Conservation (phyloP, 2,329 filamentous ascomycete species). For the Purpureocillium takamizusanense region DNA sequence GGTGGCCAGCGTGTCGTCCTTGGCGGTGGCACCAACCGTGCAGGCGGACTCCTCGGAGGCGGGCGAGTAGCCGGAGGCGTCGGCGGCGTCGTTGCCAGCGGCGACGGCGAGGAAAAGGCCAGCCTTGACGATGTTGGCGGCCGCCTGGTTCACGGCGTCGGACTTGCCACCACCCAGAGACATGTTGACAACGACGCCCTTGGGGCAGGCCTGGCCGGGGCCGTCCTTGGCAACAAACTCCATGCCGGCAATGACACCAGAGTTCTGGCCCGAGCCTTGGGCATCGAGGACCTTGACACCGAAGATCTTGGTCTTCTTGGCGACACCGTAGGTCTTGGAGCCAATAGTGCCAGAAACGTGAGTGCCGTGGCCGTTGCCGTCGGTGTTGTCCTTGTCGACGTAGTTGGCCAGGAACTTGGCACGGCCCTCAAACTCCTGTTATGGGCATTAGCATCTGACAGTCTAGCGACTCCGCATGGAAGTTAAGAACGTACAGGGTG, state of each 20-base stretch:
- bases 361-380: slow-evolving; percentile 38
- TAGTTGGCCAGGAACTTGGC: slow-evolving; percentile 30
- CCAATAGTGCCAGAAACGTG: slow-evolving; percentile 37
- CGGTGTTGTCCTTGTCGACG: slow-evolving; percentile 23
- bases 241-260: slow-evolving; percentile 33
- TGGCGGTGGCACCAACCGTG: slow-evolving; percentile 38
- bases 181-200: slow-evolving; percentile 42
- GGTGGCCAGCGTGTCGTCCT: slow-evolving; percentile 24
- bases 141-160: slow-evolving; percentile 36
- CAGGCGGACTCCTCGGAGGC: slow-evolving; percentile 33
- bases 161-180: slow-evolving; percentile 41
- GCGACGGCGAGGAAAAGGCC: slow-evolving; percentile 46
- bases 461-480: neutral
- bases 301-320: slow-evolving; percentile 32
- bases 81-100: slow-evolving; percentile 38
- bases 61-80: slow-evolving; percentile 35
- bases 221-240: slow-evolving; percentile 30
- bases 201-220: slow-evolving; percentile 25
- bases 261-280: slow-evolving; percentile 25
- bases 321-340: slow-evolving; percentile 31
- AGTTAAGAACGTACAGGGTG: slow-evolving; percentile 21
- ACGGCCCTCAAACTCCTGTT: slow-evolving; percentile 30
- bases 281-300: slow-evolving; percentile 36
- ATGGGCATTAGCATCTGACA: neutral
- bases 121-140: slow-evolving; percentile 27